Conservation (phyloP, 192 early-diverging fungal species). For the Umbelopsis vinacea region DNA sequence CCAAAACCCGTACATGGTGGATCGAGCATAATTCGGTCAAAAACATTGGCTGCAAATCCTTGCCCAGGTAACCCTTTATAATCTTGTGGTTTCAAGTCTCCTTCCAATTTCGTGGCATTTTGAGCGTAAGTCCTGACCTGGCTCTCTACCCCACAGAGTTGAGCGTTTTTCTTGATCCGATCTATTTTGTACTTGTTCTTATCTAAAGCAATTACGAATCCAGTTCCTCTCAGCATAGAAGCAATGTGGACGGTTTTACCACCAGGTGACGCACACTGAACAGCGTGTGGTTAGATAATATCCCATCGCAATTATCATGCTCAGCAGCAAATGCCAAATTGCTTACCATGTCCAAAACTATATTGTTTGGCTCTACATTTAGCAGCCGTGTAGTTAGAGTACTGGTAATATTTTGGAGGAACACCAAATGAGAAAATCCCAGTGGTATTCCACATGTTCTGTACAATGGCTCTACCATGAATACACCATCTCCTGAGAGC, state of each 20-base stretch:
- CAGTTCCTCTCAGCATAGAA: slow-evolving; percentile 4
- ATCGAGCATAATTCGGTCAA: slow-evolving; percentile 27
- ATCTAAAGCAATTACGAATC: slow-evolving; percentile 19
- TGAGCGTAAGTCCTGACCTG: not conserved
- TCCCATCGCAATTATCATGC: not conserved
- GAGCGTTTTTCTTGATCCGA: not conserved
- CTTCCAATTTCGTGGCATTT: slow-evolving; percentile 1
- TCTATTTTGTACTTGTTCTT: slow-evolving; percentile 24
- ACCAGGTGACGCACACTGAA: slow-evolving; percentile 28
- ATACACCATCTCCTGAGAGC: slow-evolving; percentile 25
- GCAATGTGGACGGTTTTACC: slow-evolving; percentile 30
- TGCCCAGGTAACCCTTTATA: slow-evolving; percentile 20
- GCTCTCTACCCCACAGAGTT: slow-evolving; percentile 9
- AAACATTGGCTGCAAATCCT: not conserved
- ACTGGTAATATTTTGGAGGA: slow-evolving; percentile 28
- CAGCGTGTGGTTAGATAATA: no score
- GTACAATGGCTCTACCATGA: slow-evolving; percentile 29
- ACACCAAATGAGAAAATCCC: not conserved
- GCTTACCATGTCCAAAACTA: not conserved
- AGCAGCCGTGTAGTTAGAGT: slow-evolving; percentile 12
- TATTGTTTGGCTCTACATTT: not conserved
- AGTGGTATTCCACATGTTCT: slow-evolving; percentile 13
- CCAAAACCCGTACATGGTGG: slow-evolving; percentile 26
- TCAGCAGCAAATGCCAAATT: not conserved
- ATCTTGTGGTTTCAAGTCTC: not conserved